Evolutionary conservation across 2,329 filamentous ascomycete genomes (phyloP).

Genomic region (Beauveria varroae): DNA sequence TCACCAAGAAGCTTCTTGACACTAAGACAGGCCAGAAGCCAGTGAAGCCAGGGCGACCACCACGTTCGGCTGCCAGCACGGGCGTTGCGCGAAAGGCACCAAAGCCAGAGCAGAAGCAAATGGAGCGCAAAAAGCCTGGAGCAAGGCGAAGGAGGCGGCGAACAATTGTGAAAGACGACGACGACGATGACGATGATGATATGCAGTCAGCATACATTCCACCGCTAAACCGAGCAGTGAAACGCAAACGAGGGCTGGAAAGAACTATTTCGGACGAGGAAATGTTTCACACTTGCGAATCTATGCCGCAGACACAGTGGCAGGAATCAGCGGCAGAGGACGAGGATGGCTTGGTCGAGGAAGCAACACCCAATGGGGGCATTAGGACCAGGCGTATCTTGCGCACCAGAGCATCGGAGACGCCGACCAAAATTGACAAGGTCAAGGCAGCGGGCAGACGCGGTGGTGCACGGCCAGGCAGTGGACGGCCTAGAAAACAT

Average conservation of each 20-base stretch:
- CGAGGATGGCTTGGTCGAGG: constrained; percentile 13
- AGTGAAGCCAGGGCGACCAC: constrained; percentile 17
- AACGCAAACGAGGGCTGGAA: constrained; percentile 6
- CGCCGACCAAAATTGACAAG: constrained; percentile 16
- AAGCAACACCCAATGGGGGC: constrained; percentile 10
- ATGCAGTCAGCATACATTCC: background rate
- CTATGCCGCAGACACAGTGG: background rate
- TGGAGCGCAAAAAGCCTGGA: constrained; percentile 14
- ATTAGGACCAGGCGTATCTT: background rate
- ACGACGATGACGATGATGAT: background rate
- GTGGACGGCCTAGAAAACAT: constrained; percentile 32
- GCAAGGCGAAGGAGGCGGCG: constrained; percentile 18
- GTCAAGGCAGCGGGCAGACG: constrained; percentile 28
- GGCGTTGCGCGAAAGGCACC: constrained; percentile 18
- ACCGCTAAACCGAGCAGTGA: background rate
- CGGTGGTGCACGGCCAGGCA: constrained; percentile 31
- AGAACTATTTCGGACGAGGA: background rate
- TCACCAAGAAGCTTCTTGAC: constrained; percentile 39
- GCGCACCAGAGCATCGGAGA: constrained; percentile 17
- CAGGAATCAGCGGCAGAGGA: constrained; percentile 4
- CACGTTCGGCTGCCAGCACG: constrained; percentile 14
- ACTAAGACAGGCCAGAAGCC: constrained; percentile 28
- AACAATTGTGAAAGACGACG: background rate
- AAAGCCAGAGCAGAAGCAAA: constrained; percentile 19
- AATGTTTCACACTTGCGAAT: background rate